Conservation (phyloP, 768 basidiomycete species). For the Neoboletus subvelutipes region DNA sequence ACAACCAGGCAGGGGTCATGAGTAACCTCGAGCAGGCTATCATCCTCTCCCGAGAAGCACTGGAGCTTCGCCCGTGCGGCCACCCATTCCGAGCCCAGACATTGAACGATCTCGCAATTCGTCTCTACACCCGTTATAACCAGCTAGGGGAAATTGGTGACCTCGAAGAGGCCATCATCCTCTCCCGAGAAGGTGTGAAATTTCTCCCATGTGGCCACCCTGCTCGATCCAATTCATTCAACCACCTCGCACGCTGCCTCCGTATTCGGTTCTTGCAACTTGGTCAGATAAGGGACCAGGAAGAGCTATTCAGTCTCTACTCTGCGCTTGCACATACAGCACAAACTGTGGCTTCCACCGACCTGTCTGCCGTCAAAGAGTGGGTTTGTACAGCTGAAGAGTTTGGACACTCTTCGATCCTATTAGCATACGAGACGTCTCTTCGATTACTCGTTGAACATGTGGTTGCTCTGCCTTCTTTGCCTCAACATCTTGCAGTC, state of each 20-base stretch:
- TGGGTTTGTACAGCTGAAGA: not conserved
- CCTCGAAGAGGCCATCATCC: not conserved
- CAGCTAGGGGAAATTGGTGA: not conserved
- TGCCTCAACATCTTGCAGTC: too few species aligned
- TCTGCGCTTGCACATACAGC: not conserved
- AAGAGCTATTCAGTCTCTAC: not conserved
- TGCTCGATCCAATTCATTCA: not conserved
- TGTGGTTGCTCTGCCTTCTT: too few species aligned
- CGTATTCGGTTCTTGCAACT: not conserved
- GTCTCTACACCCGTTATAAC: not conserved
- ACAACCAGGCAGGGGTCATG: not conserved
- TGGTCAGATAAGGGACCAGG: not conserved
- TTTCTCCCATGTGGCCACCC: not conserved
- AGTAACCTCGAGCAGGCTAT: not conserved
- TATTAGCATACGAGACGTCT: constrained; percentile 6
- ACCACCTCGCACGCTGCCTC: not conserved
- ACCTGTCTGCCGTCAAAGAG: not conserved
- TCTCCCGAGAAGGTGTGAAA: not conserved
- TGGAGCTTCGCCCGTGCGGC: not conserved
- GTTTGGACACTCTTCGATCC: not conserved
- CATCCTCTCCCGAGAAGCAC: not conserved
- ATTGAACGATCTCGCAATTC: not conserved
- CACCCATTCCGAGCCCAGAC: not conserved
- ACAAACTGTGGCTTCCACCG: not conserved
- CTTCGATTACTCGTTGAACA: constrained; percentile 1